Evolutionary conservation across 179 eudicot genomes (phyloP).

Genomic region (Beta corolliflora): DNA sequence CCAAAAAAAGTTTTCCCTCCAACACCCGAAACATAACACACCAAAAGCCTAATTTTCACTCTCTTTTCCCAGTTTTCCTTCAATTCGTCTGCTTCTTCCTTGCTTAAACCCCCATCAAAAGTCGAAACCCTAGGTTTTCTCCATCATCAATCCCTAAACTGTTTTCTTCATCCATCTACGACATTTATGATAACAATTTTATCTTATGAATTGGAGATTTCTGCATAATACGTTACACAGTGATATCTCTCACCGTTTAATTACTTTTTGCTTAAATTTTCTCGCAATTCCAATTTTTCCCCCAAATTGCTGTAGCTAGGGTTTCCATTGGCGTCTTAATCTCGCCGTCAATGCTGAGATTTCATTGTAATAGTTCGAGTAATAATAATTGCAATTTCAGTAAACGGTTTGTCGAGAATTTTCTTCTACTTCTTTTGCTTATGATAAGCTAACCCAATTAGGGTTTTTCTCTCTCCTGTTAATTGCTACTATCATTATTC

Average conservation of each 20-base stretch:
- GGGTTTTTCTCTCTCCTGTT: constrained; percentile 15
- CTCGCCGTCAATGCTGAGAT: constrained; percentile 19
- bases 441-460: constrained; percentile 12
- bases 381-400: not conserved
- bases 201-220: not conserved
- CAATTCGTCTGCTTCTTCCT: constrained; percentile 10
- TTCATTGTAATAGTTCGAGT: not conserved
- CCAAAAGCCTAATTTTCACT: not conserved
- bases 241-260: not conserved
- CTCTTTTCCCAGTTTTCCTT: constrained; percentile 1
- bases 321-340: constrained; percentile 3
- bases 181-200: not conserved
- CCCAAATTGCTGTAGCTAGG: not conserved
- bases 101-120: not conserved
- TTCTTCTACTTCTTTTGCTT: constrained; percentile 15
- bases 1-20: constrained; percentile 31
- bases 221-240: not conserved
- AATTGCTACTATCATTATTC: not conserved
- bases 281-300: not conserved
- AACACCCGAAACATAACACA: constrained; percentile 8
- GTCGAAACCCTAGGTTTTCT: constrained; percentile 39
- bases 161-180: not conserved
- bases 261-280: not conserved
- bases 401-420: not conserved
- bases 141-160: constrained; percentile 26